Base-by-base conservation (phyloP, 2,329 filamentous ascomycete genomes). In the Pseudogymnoascus sp. region DNA sequence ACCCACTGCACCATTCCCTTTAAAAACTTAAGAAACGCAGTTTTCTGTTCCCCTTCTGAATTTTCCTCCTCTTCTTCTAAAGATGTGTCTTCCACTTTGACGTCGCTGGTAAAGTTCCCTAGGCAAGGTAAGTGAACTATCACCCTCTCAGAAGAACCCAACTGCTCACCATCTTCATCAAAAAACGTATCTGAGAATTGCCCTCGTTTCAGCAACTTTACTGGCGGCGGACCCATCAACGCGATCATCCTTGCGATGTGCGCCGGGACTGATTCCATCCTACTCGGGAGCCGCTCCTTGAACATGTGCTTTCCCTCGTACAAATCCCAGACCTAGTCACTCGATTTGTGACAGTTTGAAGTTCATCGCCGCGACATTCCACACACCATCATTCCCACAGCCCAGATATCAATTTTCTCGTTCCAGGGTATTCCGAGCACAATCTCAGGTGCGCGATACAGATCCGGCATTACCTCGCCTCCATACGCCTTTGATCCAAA, bases 161-260 rank as follows among this genome's bases (percentile, higher is more conserved):
- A 20, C 12, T 18, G 47, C 60, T 28, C 14, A 62, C 63, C 63
- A 61, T 61, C 38, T n/a, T 50, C 28, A 36, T 64, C 30, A 22
- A 64, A 64, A 41, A 36, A 64, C 37, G 22, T 38, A 20, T 30
- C n/a, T 18, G 38, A 15, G 12, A 60, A 33, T 58, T 30, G 50
- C 20, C 39, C 20, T n/a, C 20, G 39, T 7, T 43, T 25, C n/a
- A 64, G 30, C 4, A 76, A 50, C 58, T 71, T 68, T 58, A 64
- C 69, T 57, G 72, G 74, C 7, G 75, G 74, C 36, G 67, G 69
- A 15, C 75, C 75, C 2, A 77, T 64, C 62, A 77, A 68, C n/a
- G 70, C 72, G 60, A 75, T 75, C 70, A 78, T 78, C 65, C 76
- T 69, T 4, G 75, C 74, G 6, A 78, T 60, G 59, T 77, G 73